Evolutionary conservation across 768 basidiomycete genomes (phyloP).

Genomic region (Hebeloma cylindrosporum): DNA sequence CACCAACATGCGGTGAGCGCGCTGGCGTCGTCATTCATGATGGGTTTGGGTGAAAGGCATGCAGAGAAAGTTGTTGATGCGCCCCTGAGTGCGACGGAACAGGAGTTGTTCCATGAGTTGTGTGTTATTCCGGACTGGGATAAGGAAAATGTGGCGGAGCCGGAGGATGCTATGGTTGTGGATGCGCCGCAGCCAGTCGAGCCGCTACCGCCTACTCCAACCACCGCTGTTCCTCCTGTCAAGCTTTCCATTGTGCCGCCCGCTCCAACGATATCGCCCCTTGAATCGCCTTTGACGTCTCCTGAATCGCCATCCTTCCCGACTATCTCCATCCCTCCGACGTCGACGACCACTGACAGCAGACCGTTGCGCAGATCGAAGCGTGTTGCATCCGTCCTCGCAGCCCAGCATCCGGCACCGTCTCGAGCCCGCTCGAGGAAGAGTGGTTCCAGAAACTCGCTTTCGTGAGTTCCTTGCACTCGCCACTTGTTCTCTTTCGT

Average conservation of each 20-base stretch:
- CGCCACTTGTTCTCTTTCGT: conserved; percentile 2
- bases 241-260: not conserved
- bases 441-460: conserved; percentile 37
- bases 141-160: conserved; percentile 34
- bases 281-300: not conserved
- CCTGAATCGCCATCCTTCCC: not conserved
- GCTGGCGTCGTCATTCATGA: not conserved
- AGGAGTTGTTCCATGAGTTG: conserved; percentile 66
- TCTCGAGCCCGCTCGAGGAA: conserved; percentile 20
- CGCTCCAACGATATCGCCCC: conserved; percentile 2
- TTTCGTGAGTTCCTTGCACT: conserved; percentile 31
- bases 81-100: conserved; percentile 68
- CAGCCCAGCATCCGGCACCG: conserved; percentile 46
- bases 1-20: no score
- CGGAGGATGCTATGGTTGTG: conserved; percentile 9
- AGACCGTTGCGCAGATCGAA: conserved; percentile 61
- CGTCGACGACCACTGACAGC: conserved; percentile 9
- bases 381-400: conserved; percentile 61
- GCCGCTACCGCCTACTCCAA: not conserved
- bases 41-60: conserved; percentile 14
- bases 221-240: not conserved
- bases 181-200: no score
- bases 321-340: conserved; percentile 1
- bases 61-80: conserved; percentile 33
- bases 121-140: conserved; percentile 53